Conservation (phyloP, 169 alveolate genomes). For the Eimeria brunetti region DNA sequence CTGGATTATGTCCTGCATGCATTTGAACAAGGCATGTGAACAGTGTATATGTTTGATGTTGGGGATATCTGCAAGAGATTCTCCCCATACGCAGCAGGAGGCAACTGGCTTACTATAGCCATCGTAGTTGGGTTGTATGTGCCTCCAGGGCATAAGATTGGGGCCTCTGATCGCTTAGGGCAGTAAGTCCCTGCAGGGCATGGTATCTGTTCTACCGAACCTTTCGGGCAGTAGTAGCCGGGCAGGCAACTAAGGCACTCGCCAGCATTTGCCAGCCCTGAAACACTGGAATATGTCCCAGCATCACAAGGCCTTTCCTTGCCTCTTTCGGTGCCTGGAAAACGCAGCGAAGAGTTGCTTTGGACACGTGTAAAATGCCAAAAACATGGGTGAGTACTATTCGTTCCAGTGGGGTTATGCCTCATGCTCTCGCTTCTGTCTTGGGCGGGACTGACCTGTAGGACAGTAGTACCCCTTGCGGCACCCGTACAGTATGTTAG, state of each 20-base stretch:
- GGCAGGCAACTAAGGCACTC: slow-evolving; percentile 35
- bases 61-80: not conserved
- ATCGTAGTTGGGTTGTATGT: slow-evolving; percentile 46
- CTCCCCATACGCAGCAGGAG: not conserved
- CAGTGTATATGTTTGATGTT: not conserved
- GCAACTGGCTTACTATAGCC: slow-evolving; percentile 28
- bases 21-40: not conserved
- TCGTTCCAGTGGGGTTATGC: not conserved
- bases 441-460: not conserved
- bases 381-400: not conserved
- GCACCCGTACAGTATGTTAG: not conserved
- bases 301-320: slow-evolving; percentile 25
- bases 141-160: slow-evolving; percentile 76
- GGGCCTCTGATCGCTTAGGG: slow-evolving; percentile 64
- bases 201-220: not conserved
- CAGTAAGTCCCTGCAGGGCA: slow-evolving; percentile 76
- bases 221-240: slow-evolving; percentile 40
- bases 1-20: slow-evolving; percentile 14
- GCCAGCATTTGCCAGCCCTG: not conserved
- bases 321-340: slow-evolving; percentile 17
- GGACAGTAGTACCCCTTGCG: slow-evolving; percentile 42
- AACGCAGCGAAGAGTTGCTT: not conserved
- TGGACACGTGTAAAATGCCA: not conserved
- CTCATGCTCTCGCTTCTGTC: not conserved
- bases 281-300: not conserved